A percentile compares a stretch with the other conserved stretches of the same genome.
Evolutionary conservation across 345 rosid species (phyloP).

Genomic region (Cardamine resedifolia): DNA sequence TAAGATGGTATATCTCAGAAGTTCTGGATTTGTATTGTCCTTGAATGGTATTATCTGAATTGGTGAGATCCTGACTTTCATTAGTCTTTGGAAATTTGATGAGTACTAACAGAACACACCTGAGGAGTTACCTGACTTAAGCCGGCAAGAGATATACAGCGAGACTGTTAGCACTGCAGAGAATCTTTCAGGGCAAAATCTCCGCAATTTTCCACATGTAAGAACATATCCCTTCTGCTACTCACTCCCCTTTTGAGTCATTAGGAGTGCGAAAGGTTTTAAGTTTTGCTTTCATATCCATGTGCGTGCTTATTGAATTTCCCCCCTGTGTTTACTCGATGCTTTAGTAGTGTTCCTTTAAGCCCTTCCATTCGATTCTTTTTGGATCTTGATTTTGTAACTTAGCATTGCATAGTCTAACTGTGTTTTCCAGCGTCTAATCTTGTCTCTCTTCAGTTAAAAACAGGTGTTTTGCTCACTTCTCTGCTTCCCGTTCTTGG

Average conservation of each 20-base stretch:
- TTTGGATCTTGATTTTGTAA: not conserved
- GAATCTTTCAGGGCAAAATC: constrained; percentile 10
- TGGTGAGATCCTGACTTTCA: constrained; percentile 7
- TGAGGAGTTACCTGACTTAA: constrained; percentile 23
- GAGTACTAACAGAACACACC: constrained; percentile 31
- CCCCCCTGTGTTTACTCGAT: not conserved
- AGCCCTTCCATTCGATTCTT: not conserved
- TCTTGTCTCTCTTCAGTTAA: constrained; percentile 24
- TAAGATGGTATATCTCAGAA: constrained; percentile 25
- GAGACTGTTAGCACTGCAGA: constrained; percentile 22
- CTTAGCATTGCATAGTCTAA: not conserved
- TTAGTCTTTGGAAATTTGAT: constrained; percentile 22
- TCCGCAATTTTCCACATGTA: constrained; percentile 6
- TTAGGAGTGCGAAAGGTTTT: not conserved
- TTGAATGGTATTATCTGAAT: not conserved
- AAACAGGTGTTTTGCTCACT: constrained; percentile 27
- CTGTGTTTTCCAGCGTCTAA: not conserved
- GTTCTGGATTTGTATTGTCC: not conserved
- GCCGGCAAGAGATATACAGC: not conserved
- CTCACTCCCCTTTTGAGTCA: not conserved
- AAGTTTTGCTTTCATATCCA: not conserved
- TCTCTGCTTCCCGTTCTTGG: constrained; percentile 32
- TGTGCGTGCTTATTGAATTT: not conserved
- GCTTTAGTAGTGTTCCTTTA: not conserved
- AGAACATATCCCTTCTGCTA: not conserved